A percentile compares a stretch with the other conserved stretches of the same genome.
Conservation (phyloP, 1,284 basidiomycete genomes). For the Cryptococcus sp. region DNA sequence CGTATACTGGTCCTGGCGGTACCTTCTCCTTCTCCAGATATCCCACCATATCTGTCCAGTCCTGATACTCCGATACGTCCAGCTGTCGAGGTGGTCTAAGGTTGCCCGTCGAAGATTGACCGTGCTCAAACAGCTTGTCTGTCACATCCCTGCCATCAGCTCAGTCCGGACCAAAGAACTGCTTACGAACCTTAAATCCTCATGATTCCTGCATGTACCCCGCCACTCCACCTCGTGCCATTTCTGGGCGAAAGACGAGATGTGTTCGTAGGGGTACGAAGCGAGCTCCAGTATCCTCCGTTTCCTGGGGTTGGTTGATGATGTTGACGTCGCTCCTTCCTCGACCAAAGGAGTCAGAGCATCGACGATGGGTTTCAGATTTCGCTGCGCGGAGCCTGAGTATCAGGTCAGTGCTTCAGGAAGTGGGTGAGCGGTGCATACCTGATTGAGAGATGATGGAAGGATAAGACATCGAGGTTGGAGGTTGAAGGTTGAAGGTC, state of each 20-base stretch:
- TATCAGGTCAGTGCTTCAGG: not conserved
- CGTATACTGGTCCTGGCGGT: too few relatives aligned
- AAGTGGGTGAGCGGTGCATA: not conserved
- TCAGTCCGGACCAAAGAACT: not conserved
- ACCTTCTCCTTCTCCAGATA: too few relatives aligned
- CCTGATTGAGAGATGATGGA: constrained; percentile 29
- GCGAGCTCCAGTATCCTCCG: constrained; percentile 29
- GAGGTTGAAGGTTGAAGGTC: not conserved
- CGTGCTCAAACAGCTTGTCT: not conserved
- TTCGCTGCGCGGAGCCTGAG: constrained; percentile 28
- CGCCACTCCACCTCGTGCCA: constrained; percentile 26
- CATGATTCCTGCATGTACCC: constrained; percentile 22
- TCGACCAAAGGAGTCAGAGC: constrained; percentile 20
- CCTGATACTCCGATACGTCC: not conserved
- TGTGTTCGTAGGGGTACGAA: constrained; percentile 29
- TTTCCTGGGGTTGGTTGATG: not conserved
- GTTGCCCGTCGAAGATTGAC: not conserved
- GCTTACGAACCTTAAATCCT: constrained; percentile 20
- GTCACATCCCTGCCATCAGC: not conserved
- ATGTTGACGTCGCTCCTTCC: not conserved
- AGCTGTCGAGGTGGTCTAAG: not conserved
- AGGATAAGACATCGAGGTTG: constrained; percentile 21
- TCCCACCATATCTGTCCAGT: not conserved
- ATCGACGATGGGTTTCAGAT: constrained; percentile 23
- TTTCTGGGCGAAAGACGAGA: constrained; percentile 16